These are phyloP conservation scores for Hepatocystis sp. DNA, from an alignment of 169 alveolate species.

Conservation along the genomic window DNA sequence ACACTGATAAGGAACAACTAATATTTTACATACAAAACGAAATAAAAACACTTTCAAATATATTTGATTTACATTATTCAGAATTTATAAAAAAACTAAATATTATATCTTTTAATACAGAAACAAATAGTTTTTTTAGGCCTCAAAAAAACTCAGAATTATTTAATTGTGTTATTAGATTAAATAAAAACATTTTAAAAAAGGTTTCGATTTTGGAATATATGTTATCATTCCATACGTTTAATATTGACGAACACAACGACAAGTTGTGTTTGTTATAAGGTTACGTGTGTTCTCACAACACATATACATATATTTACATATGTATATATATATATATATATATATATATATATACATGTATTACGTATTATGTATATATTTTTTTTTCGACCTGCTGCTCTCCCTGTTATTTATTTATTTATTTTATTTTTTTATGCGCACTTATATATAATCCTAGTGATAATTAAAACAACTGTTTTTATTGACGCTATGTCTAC, in stretches of 20 bases:
- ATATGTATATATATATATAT: background rate
- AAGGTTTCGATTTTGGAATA: slow-evolving; percentile 43
- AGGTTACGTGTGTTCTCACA: no score
- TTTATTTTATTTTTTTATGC: no score
- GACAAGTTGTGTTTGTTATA: background rate
- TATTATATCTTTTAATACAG: slow-evolving; percentile 59
- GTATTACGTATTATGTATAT: background rate
- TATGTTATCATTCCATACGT: slow-evolving; percentile 44
- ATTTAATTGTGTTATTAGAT: slow-evolving; percentile 56
- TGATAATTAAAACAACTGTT: no score
- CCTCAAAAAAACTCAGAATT: slow-evolving; percentile 44
- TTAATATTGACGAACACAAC: background rate
- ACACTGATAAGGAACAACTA: slow-evolving; percentile 15
- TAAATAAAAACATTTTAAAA: slow-evolving; percentile 58
- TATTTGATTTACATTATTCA: slow-evolving; percentile 54
- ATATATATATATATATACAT: background rate
- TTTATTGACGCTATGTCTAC: no score
- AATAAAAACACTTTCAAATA: slow-evolving; percentile 38
- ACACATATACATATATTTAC: no score
- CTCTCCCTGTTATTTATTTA: background rate
- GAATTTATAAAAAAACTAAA: slow-evolving; percentile 71
- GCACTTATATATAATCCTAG: no score
- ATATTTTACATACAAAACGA: slow-evolving; percentile 55
- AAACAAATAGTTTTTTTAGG: slow-evolving; percentile 60
- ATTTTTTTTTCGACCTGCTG: background rate